Evolutionary conservation across 2,329 filamentous ascomycete genomes (phyloP).

Genomic region (Epichloe scottii): DNA sequence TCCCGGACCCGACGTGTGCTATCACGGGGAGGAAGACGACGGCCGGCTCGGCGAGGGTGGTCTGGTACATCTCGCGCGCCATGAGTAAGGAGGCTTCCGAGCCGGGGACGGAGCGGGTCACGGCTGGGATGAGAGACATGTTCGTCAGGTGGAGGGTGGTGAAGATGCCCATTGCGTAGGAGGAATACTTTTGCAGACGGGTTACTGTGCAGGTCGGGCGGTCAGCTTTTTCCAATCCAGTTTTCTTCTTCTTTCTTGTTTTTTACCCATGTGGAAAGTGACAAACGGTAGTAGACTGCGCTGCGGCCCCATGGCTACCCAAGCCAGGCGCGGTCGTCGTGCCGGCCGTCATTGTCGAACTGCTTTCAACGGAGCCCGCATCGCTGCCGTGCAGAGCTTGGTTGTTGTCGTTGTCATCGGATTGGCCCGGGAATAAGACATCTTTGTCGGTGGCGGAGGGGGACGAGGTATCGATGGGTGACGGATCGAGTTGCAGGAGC

Average conservation of each 20-base stretch:
- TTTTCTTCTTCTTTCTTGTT: no score
- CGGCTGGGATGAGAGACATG: conserved; percentile 66
- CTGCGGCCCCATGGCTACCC: conserved; percentile 38
- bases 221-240: not conserved
- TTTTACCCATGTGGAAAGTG: not conserved
- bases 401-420: conserved; percentile 21
- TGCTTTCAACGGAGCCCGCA: conserved; percentile 24
- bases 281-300: conserved; percentile 63
- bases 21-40: conserved; percentile 64
- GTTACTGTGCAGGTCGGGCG: conserved; percentile 11
- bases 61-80: conserved; percentile 86
- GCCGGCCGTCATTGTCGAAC: conserved; percentile 24
- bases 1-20: conserved; percentile 64
- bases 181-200: conserved; percentile 76
- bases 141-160: conserved; percentile 66
- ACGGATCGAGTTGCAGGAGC: conserved; percentile 68
- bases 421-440: conserved; percentile 18
- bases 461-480: conserved; percentile 53
- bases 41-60: conserved; percentile 63
- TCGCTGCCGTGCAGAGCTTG: conserved; percentile 14
- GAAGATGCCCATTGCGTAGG: conserved; percentile 72
- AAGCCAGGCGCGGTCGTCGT: conserved; percentile 38
- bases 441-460: conserved; percentile 14
- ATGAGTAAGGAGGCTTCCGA: conserved; percentile 82
- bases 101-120: conserved; percentile 57